These are phyloP conservation scores for Colletotrichum destructivum DNA, from an alignment of 2,329 filamentous ascomycete species.

Conservation along the genomic window DNA sequence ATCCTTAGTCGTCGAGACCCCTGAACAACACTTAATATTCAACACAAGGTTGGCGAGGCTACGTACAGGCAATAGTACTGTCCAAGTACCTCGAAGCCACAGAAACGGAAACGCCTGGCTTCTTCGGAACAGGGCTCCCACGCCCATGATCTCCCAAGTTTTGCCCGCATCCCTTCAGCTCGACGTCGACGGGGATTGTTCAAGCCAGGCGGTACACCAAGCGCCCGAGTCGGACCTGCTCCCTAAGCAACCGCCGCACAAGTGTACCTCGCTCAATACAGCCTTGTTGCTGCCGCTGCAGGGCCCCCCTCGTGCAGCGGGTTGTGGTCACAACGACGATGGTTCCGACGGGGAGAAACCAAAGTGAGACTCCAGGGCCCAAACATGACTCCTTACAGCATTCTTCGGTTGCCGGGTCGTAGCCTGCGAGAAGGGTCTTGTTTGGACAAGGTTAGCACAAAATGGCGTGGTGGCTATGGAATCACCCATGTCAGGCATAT, in stretches of 20 bases:
- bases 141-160: constrained; percentile 30
- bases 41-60: constrained; percentile 39
- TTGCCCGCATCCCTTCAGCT: constrained; percentile 36
- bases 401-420: constrained; percentile 40
- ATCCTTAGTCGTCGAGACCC: constrained; percentile 32
- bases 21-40: constrained; percentile 20
- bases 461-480: constrained; percentile 32
- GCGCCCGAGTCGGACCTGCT: constrained; percentile 13
- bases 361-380: constrained; percentile 38
- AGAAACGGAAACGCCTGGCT: constrained; percentile 35
- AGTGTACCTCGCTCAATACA: not conserved
- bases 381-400: constrained; percentile 24
- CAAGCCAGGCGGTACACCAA: constrained; percentile 27
- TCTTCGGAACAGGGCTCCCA: constrained; percentile 36
- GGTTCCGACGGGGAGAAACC: not conserved
- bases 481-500: constrained; percentile 7
- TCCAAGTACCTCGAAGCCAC: constrained; percentile 9
- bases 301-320: not conserved
- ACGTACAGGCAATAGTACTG: constrained; percentile 9
- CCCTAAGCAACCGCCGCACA: constrained; percentile 12
- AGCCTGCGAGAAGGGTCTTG: constrained; percentile 33
- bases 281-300: constrained; percentile 1
- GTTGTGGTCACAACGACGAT: constrained; percentile 1
- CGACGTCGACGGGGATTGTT: constrained; percentile 16
- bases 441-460: constrained; percentile 36